A percentile compares a stretch with the other conserved stretches of the same genome.
phyloP scores from a whole-genome alignment of 371 early-diverging fungal species.

The Zychaea mexicana region DNA sequence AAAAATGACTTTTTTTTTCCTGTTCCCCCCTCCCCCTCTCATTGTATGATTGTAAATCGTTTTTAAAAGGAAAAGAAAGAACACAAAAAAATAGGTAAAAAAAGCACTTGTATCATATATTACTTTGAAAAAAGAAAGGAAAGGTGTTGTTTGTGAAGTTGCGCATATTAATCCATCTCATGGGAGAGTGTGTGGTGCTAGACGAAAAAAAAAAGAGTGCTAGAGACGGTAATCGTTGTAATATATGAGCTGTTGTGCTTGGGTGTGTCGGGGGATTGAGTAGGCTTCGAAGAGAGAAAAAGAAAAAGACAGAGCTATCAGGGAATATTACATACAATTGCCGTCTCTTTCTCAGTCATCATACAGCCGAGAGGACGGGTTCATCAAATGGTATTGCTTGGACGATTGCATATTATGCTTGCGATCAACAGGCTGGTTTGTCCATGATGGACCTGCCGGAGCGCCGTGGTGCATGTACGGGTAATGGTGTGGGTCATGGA shows the following conservation, averaged over 20 bases:
- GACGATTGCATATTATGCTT: conserved; percentile 7
- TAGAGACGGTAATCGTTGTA: too few relatives aligned
- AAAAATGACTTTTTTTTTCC: background rate
- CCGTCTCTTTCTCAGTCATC: conserved; percentile 4
- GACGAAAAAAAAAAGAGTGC: background rate
- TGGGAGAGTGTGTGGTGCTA: too few relatives aligned
- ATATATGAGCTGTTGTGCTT: too few relatives aligned
- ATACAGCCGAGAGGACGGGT: conserved; percentile 8
- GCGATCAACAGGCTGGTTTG: background rate
- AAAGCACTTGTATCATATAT: background rate
- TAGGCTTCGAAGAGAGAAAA: too few relatives aligned
- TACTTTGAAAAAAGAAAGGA: background rate
- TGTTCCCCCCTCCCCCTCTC: background rate
- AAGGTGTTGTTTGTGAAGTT: background rate
- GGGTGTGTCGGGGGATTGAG: too few relatives aligned
- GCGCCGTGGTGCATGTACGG: conserved; percentile 2
- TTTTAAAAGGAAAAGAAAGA: background rate
- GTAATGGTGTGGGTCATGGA: conserved; percentile 4
- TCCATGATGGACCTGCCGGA: background rate
- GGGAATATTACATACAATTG: background rate
- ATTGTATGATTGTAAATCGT: background rate
- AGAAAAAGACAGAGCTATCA: background rate
- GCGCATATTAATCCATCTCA: background rate
- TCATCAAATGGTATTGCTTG: conserved; percentile 14
- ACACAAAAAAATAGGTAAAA: background rate